Evolutionary conservation across 495 filamentous ascomycete species (phyloP).

Genomic region (Xylaria sp.): DNA sequence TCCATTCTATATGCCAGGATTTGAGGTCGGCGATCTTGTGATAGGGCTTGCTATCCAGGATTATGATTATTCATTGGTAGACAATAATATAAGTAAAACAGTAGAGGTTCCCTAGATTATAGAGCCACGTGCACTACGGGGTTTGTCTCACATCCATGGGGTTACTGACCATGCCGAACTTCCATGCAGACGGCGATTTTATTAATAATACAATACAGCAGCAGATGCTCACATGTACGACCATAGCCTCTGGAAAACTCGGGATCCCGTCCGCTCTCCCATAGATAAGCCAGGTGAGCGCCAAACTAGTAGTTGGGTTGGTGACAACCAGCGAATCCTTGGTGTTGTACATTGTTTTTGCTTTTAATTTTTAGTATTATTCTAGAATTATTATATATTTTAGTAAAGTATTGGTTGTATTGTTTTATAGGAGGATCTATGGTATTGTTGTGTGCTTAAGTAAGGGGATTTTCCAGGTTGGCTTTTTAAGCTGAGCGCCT

Average conservation of each 20-base stretch:
- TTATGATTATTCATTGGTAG: background rate
- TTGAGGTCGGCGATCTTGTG: constrained; percentile 11
- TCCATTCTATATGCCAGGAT: background rate
- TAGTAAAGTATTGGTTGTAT: too few species aligned
- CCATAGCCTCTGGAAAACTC: constrained; percentile 36
- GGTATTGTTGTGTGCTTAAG: too few species aligned
- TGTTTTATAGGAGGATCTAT: too few species aligned
- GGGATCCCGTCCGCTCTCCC: constrained; percentile 54
- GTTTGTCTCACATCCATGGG: background rate
- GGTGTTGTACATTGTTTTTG: constrained; percentile 3
- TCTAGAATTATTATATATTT: background rate
- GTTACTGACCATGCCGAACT: background rate
- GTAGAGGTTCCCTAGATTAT: background rate
- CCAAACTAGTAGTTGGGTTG: constrained; percentile 1
- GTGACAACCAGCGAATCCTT: constrained; percentile 3
- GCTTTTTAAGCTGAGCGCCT: too few species aligned
- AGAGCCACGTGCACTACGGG: background rate
- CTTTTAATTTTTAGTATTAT: background rate
- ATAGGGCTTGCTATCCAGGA: background rate
- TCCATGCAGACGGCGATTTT: background rate
- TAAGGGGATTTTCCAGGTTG: too few species aligned
- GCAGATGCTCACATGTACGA: background rate
- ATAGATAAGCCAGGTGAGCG: constrained; percentile 36
- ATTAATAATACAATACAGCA: background rate
- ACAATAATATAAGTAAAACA: too few species aligned